phyloP scores from a whole-genome alignment of 257 asterid genomes.

The Jaltomata sinuosa region DNA sequence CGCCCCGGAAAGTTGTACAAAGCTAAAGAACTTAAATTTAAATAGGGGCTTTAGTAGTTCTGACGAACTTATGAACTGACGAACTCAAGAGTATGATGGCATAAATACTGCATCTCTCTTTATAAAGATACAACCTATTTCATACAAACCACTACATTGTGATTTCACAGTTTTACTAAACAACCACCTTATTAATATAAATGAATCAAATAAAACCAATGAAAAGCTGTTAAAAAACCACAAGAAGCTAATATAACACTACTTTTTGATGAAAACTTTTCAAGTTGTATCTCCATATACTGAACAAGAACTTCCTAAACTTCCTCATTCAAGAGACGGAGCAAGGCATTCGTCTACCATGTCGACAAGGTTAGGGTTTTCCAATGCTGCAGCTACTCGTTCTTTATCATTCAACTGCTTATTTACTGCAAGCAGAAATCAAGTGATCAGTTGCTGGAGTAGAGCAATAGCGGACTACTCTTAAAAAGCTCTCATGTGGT shows the following conservation, averaged over 20 bases:
- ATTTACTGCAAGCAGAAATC: constrained; percentile 47
- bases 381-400: constrained; percentile 90
- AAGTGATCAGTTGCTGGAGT: background rate
- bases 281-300: background rate
- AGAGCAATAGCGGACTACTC: background rate
- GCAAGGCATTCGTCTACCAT: constrained; percentile 92
- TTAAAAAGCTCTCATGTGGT: background rate
- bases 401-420: constrained; percentile 96
- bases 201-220: background rate
- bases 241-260: background rate
- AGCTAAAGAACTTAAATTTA: too few species aligned
- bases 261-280: background rate
- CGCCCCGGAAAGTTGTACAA: too few species aligned
- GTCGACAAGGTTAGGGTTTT: constrained; percentile 65
- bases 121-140: background rate
- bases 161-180: background rate
- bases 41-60: too few species aligned
- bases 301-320: background rate
- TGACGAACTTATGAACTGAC: too few species aligned
- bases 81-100: too few species aligned
- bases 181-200: background rate
- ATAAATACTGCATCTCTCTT: background rate
- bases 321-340: constrained; percentile 44
- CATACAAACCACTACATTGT: background rate
- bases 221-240: background rate